Base-by-base conservation (phyloP, 2,329 filamentous ascomycete species). In the Acrodontium crateriforme region DNA sequence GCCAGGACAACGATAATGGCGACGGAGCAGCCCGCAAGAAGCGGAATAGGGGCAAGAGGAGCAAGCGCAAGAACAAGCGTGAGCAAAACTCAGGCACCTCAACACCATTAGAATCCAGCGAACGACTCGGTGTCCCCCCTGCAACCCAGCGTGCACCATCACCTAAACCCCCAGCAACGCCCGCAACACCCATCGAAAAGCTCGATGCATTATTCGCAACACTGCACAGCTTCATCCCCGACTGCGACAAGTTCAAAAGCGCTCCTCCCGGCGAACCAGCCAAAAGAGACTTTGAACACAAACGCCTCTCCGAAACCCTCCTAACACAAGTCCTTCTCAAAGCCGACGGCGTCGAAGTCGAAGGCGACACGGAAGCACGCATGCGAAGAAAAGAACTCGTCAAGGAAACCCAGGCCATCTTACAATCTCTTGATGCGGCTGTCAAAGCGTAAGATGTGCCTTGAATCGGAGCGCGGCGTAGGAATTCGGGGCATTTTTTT, bases 261-360 rank as follows among this genome's bases (percentile, higher is more conserved):
- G 59, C 64, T 6, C 75, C 81, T 8, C 80, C 81, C 0, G 49
- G 54, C 3, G 77, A 83, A 28, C 46, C 58, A 20, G 74, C 75
- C 51, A 82, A 78, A 61, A 62, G 69, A 27, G 67, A 69, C 9
- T 79, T 83, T 18, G 78, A 85, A 46, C 76, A 87, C 50, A 74
- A 77, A 49, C 75, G 69, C 48, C 53, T 89, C 11, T 74, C 71
- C 3, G 81, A 89, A 59, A 80, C 75, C 4, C 67, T 84, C 20
- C 62, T 89, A 62, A 71, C 76, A 36, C 77, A 84, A 42, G 71
- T 84, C 2, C 47, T 87, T 19, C 56, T 89, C 38, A 87, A 85
- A 56, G 54, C 83, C 20, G 81, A 89, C 49, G 74, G 67, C 13
- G 71, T 87, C 3, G 78, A 87, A 41, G 75, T 74, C 0, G 74